Evolutionary conservation across 169 alveolate species (phyloP), one percentile per base, ranked within the genome.

Genomic region (Plasmodium coatneyi): DNA sequence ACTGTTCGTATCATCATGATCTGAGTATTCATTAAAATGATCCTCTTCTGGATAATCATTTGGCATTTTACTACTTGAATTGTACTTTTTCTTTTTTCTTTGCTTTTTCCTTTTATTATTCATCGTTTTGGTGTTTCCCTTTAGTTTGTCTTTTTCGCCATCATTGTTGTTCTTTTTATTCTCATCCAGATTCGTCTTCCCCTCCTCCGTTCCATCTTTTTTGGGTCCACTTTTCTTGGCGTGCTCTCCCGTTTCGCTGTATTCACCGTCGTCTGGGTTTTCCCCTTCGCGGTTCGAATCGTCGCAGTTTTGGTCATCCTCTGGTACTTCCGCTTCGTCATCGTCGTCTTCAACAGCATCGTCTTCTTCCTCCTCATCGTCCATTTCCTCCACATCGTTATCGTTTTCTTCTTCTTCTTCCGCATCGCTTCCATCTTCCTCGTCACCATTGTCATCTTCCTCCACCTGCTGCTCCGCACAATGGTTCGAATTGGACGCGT

Each of bases 31-130:
- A n/a, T 54, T 80, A 41, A 54, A 74, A 60, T 25, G 22, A 56
- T 60, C 72, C 41, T 80, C 82, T 60, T 49, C 82, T 36, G n/a
- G 60, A 41, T 89, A 54, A 9, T 89, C 60, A 9, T 70, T 79
- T 66, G 83, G 66, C 16, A 34, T 14, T 54, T 86, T 49, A 32
- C n/a, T 54, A 74, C 74, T 34, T 14, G 82, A 76, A 41, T 86
- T 76, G 46, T 52, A 32, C 80, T 86, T 86, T 25, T 74, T 86
- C 60, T 86, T 86, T 54, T 28, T 74, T 7, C 25, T 36, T 30
- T 74, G 25, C 12, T 83, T 86, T 86, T 70, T 86, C 43, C 72
- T 86, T 54, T 86, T 86, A 25, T 41, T 86, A 22, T 83, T 83
- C 54, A 71, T 71, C 14, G 56, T 32, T 12, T 83, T 52, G 0